A percentile compares a stretch with the other conserved stretches of the same genome.
Conservation (phyloP, 495 filamentous ascomycete species). For the Schizothecium vesticola region DNA sequence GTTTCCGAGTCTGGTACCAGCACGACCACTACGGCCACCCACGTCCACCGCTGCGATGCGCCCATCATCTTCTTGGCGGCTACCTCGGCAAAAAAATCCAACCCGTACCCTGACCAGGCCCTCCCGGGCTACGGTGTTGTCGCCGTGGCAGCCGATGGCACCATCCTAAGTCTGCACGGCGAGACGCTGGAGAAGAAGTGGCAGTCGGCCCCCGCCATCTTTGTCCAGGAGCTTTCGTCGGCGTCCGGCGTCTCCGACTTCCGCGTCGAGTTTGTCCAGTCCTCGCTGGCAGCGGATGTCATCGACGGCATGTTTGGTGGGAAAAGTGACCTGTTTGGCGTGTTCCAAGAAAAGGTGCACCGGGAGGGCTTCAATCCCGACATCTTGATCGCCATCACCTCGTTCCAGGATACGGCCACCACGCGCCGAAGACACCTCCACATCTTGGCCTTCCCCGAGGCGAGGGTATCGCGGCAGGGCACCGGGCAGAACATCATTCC, state of each 20-base stretch:
- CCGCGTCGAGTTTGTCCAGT: constrained; percentile 37
- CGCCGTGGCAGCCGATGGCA: constrained; percentile 35
- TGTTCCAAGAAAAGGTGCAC: constrained; percentile 34
- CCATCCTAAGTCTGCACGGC: constrained; percentile 33
- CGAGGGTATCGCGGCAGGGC: constrained; percentile 19
- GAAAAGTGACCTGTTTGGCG: constrained; percentile 31
- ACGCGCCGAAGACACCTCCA: constrained; percentile 36
- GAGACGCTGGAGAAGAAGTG: constrained; percentile 39
- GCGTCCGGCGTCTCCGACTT: constrained; percentile 20
- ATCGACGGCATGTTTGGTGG: constrained; percentile 41
- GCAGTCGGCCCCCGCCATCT: constrained; percentile 27
- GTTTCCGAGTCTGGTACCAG: constrained; percentile 58
- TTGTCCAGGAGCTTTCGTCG: constrained; percentile 34
- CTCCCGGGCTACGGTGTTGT: constrained; percentile 30
- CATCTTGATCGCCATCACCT: constrained; percentile 43
- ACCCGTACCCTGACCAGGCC: constrained; percentile 5
- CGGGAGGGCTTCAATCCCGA: constrained; percentile 41
- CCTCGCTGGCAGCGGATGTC: constrained; percentile 34
- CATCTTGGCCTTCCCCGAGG: constrained; percentile 37
- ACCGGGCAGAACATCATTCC: constrained; percentile 21
- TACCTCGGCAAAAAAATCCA: constrained; percentile 17
- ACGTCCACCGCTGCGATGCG: constrained; percentile 15
- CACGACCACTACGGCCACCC: constrained; percentile 23
- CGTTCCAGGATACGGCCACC: constrained; percentile 10
- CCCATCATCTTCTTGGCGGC: constrained; percentile 28